phyloP scores from a whole-genome alignment of 208 protist species.

The Trypanosoma lewisi region DNA sequence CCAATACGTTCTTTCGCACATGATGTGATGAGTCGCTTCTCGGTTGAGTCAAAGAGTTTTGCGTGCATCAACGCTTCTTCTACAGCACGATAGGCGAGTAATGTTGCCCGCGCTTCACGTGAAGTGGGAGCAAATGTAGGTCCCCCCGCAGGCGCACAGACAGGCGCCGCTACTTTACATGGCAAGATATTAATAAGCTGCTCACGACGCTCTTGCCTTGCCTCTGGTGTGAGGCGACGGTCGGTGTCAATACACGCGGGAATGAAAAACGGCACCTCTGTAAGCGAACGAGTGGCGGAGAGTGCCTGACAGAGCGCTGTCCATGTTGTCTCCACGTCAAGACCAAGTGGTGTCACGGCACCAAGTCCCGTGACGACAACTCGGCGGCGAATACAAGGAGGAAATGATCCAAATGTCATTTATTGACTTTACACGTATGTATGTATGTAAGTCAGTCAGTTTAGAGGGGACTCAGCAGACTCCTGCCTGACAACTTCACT shows the following conservation, averaged over 20 bases:
- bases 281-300: conserved; percentile 48
- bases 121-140: conserved; percentile 49
- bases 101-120: conserved; percentile 50
- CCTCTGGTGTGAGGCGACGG: conserved; percentile 22
- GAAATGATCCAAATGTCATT: conserved; percentile 45
- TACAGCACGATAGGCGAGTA: conserved; percentile 47
- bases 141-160: conserved; percentile 16
- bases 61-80: conserved; percentile 73
- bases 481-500: neutral
- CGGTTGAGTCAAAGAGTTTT: conserved; percentile 31
- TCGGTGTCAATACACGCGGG: conserved; percentile 54
- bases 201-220: conserved; percentile 28
- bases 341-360: conserved; percentile 91
- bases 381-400: conserved; percentile 45
- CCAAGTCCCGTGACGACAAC: conserved; percentile 96
- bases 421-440: conserved; percentile 10
- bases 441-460: conserved; percentile 12
- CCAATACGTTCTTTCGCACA: conserved; percentile 46
- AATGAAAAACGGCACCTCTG: conserved; percentile 58
- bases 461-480: neutral
- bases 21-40: conserved; percentile 9
- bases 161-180: conserved; percentile 65
- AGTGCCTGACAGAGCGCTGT: conserved; percentile 50
- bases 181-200: conserved; percentile 53
- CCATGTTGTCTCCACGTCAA: conserved; percentile 77